Evolutionary conservation across 108 stramenopile genomes (phyloP).

Genomic region (Skeletonema potamos): DNA sequence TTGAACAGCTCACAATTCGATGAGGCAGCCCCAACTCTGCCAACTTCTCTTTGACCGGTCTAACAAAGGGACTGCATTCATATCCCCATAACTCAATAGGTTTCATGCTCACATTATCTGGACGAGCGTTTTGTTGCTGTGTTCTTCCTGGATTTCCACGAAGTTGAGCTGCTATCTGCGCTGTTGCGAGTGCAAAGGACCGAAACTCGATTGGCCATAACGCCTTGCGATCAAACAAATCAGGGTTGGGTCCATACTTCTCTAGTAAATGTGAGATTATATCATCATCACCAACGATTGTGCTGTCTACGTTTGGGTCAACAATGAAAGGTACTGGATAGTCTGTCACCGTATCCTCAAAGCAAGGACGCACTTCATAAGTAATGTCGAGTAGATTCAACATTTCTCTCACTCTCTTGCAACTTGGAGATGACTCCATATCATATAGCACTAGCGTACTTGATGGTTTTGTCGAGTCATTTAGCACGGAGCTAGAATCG

Average conservation of each 20-base stretch:
- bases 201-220: conserved; percentile 69
- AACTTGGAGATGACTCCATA: conserved; percentile 84
- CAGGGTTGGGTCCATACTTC: conserved; percentile 72
- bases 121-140: conserved; percentile 55
- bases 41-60: conserved; percentile 75
- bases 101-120: conserved; percentile 76
- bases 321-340: conserved; percentile 73
- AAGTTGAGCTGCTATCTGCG: conserved; percentile 50
- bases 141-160: conserved; percentile 54
- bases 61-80: conserved; percentile 85
- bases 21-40: conserved; percentile 78
- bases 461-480: conserved; percentile 42
- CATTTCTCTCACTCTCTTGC: conserved; percentile 86
- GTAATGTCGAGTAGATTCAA: conserved; percentile 83
- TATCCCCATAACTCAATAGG: conserved; percentile 85
- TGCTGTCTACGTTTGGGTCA: conserved; percentile 74
- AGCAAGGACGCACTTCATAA: conserved; percentile 76
- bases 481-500: conserved; percentile 70
- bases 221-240: conserved; percentile 58
- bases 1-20: conserved; percentile 67
- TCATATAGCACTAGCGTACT: conserved; percentile 88
- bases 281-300: conserved; percentile 76
- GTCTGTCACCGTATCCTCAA: conserved; percentile 54
- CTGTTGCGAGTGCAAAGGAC: conserved; percentile 56
- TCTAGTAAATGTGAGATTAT: conserved; percentile 82